A percentile compares a stretch with the other conserved stretches of the same genome.
Evolutionary conservation across 148 eudicot genomes (phyloP).

Genomic region (Vaccinium darrowii): DNA sequence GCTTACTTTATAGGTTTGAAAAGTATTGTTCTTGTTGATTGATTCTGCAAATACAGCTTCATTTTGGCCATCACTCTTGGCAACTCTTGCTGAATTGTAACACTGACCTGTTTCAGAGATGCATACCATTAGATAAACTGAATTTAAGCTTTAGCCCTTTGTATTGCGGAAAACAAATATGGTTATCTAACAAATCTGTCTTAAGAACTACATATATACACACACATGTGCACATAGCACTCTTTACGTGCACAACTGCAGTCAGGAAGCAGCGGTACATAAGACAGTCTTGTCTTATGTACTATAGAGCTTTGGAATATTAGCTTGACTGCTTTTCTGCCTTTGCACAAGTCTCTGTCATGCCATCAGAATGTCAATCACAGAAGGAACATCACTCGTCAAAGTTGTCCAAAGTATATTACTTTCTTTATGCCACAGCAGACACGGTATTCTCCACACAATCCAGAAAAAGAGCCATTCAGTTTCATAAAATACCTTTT

Average conservation of each 20-base stretch:
- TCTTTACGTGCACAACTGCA: neutral
- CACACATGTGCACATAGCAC: neutral
- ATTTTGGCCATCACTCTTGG: slow-evolving; percentile 74
- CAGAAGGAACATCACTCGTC: neutral
- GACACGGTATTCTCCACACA: neutral
- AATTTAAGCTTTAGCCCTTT: neutral
- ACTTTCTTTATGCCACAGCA: neutral
- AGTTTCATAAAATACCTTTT: slow-evolving; percentile 50
- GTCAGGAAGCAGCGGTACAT: neutral
- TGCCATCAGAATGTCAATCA: neutral
- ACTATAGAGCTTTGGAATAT: neutral
- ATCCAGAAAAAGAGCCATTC: neutral
- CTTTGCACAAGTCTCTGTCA: neutral
- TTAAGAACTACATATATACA: neutral
- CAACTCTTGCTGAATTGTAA: slow-evolving; percentile 73
- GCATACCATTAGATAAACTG: neutral
- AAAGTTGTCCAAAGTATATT: neutral
- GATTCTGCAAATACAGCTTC: slow-evolving; percentile 93
- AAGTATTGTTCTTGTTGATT: slow-evolving; percentile 86
- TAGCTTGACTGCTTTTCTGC: neutral
- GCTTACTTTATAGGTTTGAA: slow-evolving; percentile 96
- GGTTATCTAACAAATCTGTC: slow-evolving; percentile 6
- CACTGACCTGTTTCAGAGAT: slow-evolving; percentile 54
- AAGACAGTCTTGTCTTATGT: slow-evolving; percentile 7
- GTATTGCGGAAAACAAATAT: neutral